Base-by-base conservation (phyloP, 257 asterid genomes). In the Solanum lycopersicoides region DNA sequence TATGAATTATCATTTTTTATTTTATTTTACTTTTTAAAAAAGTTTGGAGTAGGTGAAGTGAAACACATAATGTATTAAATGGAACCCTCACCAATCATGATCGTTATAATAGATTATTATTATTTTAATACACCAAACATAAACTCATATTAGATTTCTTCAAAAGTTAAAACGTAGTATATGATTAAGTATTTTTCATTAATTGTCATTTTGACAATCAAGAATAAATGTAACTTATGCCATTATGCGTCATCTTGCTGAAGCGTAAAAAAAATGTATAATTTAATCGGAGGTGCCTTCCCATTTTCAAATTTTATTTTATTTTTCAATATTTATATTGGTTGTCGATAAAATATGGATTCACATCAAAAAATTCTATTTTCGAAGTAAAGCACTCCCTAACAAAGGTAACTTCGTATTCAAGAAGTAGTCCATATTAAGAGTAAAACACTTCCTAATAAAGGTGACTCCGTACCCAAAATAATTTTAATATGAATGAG, bases 321-420 rank as follows among this genome's bases (percentile, higher is more conserved):
- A 9, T 53, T 53, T 53, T 53, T 3, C 23, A 53, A 53, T 53
- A 53, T 53, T 3, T 3, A 53, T 53, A 53, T 16, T 16, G 0
- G 9, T 16, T 3, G 18, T 0, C 0, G 1, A 53, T 53, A 53
- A 53, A 18, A 53, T 53, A 16, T 53, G 4, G 9, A 6, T 53
- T 16, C 1, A 53, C 63, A 6, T 0, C 7, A 3, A 16, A 20
- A 53, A 16, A 10, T 6, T 0, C 23, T 9, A 16, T 9, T 0
- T 1, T 16, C 0, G 3, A 7, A 0, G 1, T 50, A 50, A 50
- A 15, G 2, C 8, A 14, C 3, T 50, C 0, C 1, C 3, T 14
- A 47, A 47, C 20, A 47, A 47, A 47, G 7, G 1, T 47, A 47
- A 47, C 56, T 1, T 14, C 3, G 21, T 50, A 50, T 7, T 3